Conservation (phyloP, 768 basidiomycete species). For the Gymnopilus dilepis region DNA sequence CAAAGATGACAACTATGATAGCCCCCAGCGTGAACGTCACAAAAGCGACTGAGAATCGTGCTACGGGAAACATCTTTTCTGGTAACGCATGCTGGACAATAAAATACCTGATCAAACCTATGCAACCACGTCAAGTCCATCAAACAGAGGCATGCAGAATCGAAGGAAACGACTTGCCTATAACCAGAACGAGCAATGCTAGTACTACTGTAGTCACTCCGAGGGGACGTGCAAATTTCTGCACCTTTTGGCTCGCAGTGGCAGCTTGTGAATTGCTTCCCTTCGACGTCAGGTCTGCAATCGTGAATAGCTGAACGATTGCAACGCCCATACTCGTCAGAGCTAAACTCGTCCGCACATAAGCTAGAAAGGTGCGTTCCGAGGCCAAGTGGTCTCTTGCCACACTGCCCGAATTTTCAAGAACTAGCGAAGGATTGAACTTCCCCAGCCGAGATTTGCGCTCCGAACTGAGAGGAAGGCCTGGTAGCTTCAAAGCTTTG, state of each 20-base stretch:
- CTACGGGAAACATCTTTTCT: constrained; percentile 27
- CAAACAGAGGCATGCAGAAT: not conserved
- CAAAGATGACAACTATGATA: constrained; percentile 25
- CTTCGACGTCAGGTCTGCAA: constrained; percentile 23
- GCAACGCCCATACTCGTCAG: constrained; percentile 60
- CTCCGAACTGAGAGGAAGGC: not conserved
- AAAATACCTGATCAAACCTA: constrained; percentile 30
- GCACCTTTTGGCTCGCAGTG: constrained; percentile 12
- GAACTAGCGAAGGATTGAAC: constrained; percentile 6
- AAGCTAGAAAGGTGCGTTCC: constrained; percentile 68
- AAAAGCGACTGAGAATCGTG: constrained; percentile 26
- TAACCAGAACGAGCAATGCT: constrained; percentile 22
- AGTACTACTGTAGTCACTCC: constrained; percentile 24
- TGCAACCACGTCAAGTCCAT: not conserved
- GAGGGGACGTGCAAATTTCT: constrained; percentile 26
- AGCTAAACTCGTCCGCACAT: constrained; percentile 64
- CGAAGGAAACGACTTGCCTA: constrained; percentile 22
- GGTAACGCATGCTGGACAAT: constrained; percentile 26
- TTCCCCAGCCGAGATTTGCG: not conserved
- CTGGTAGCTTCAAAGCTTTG: not conserved
- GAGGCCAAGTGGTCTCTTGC: constrained; percentile 69
- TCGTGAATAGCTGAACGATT: constrained; percentile 31
- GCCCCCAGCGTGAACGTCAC: constrained; percentile 25
- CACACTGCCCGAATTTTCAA: constrained; percentile 66
- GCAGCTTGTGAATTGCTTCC: not conserved